Base-by-base conservation (phyloP, 768 basidiomycete species). In the Boletus coccyginus region DNA sequence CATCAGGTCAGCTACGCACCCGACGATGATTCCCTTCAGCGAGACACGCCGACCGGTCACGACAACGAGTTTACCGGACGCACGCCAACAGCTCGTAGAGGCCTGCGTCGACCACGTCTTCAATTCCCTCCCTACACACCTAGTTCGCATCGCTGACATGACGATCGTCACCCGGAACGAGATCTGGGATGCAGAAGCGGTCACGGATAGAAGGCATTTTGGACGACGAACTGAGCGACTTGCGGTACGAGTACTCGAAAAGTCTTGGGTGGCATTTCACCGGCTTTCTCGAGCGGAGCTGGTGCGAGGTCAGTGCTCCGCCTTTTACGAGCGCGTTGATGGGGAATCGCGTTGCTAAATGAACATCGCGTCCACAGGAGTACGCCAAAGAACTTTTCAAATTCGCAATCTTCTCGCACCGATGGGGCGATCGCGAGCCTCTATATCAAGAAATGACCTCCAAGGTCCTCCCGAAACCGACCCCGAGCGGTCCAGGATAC, bases 11-110 rank as follows among this genome's bases (percentile, higher is more conserved):
- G 56, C 21, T 41, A 59, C 32, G 42, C 46, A 10, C 41, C 35
- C 31, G 50, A 52, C 13, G 58, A 59, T 29, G 56, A 59, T n/a
- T n/a, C 58, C 56, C 11, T 59, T 59, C 31, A 36, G 45, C 35
- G 50, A n/a, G 13, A 45, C 27, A 43, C 56, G 46, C 1, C 57
- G 35, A n/a, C 47, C 46, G 5, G 7, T 53, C 13, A 36, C 5
- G 33, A 54, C 57, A 17, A 27, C 47, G 8, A 54, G 46, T 27
- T 31, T 46, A 11, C 46, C 58, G 14, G 47, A 49, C 1, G 47
- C 51, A 27, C 59, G 57, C 24, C 51, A 54, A 35, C 39, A 57
- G 8, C 56, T 57, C 55, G 14, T 39, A 13, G 56, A 44, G 2
- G 33, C 40, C 8, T 56, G 56, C 17, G 19, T 56, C 33, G 33